Evolutionary conservation across 176 grass and related monocot species (phyloP), one percentile per base, ranked within the genome.

Genomic region (Lolium rigidum): DNA sequence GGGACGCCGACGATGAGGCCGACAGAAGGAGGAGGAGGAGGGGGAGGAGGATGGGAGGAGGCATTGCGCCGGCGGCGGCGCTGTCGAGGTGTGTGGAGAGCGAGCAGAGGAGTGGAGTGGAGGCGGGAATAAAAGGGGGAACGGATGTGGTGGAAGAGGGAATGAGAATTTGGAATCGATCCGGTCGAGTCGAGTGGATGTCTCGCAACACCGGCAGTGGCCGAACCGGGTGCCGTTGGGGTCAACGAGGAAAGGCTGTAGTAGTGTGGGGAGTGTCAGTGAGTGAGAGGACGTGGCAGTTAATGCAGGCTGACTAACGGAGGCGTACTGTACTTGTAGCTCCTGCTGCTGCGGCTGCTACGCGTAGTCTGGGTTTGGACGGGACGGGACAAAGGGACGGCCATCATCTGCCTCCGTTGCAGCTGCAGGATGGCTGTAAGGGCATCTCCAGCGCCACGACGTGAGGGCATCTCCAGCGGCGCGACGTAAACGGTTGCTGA

Each of bases 11-110:
- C 63, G 70, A 15, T 1, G 22, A 0, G 71, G 22, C 0, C 0
- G 72, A 1, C 0, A 61, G 69, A 6, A 74, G 43, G 62, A 84
- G 31, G 50, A 92, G 72, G 8, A 74, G 43, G 62, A 84, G 31
- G 50, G 90, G 72, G 46, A 51, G 43, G 24, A 81, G 7, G 49
- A 46, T 31, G 4, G 8, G 10, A 5, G 75, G 87, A 55, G 83
- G 76, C 86, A 85, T 87, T 67, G 88, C 60, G 71, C 21, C 71
- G 76, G 72, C 13, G 85, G 58, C 24, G 68, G 80, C 79, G 56
- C 7, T 11, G 12, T 75, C 78, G 74, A 86, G 2, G 64, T 74
- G 81, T 80, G 68, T 84, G 88, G 84, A 38, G 31, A 90, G 65
- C 86, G 31, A 90, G 65, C 86, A 90, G 86, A 88, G 69, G 61